Base-by-base conservation (phyloP, 306 rosid species). In the Casuarina cunninghamiana region DNA sequence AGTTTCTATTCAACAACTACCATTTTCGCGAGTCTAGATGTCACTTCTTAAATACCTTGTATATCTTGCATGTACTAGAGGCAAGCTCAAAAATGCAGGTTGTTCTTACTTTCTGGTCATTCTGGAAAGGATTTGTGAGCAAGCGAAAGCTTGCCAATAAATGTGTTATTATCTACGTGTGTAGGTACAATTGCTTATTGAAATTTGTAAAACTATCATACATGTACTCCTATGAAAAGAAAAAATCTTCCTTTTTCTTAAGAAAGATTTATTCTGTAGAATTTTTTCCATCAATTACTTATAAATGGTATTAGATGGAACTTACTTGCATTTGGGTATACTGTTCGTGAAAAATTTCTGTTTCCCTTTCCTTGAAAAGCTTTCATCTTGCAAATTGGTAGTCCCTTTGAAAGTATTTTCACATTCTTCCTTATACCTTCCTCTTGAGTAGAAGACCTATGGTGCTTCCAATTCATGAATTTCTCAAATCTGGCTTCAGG, bases 391-490 rank as follows among this genome's bases (percentile, higher is more conserved):
- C 41, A 61, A 61, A 61, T 4, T 61, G 44, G 43, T 61, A 19
- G 11, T 21, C 16, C 68, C 42, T 61, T 37, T 42, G 12, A 61
- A 35, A 37, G n/a, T 35, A 37, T 58, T 21, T 6, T 61, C 43
- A 61, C 68, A 10, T 37, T 35, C 4, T 35, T 58, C 68, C 10
- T 61, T 50, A 10, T 26, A 1, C 7, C 44, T 74, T 71, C 43
- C 2, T 26, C 81, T 50, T 66, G 15, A 61, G 11, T 54, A 39
- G 32, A 46, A 17, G 63, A 51, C 53, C 41, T 63, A 49, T 15
- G 75, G 60, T 51, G 11, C 38, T 19, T 37, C 69, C 62, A 58
- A 53, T 71, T 71, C 69, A 50, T 75, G 51, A 72, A 50, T 70
- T 74, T 67, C 53, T 76, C 8, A 69, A 68, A 19, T 70, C 55